phyloP scores from a whole-genome alignment of 2,329 filamentous ascomycete species.

The Periconia macrospinosa region DNA sequence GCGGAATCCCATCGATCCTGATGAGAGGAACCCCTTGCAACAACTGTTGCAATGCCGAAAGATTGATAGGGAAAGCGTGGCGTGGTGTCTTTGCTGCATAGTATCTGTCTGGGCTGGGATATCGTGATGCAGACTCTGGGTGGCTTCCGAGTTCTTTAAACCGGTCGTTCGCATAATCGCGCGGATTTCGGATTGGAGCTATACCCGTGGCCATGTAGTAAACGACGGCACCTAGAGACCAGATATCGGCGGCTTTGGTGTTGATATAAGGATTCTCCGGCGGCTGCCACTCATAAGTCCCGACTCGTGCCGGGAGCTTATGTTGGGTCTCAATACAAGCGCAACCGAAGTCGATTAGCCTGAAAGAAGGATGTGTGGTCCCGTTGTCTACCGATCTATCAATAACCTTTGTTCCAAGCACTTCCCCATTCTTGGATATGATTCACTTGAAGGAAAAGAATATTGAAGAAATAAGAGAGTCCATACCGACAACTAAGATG shows the following conservation, averaged over 20 bases:
- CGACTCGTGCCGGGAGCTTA: conserved; percentile 8
- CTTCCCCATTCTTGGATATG: no score
- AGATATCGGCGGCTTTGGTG: conserved; percentile 30
- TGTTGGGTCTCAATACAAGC: no score
- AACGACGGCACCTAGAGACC: conserved; percentile 35
- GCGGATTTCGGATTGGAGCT: conserved; percentile 14
- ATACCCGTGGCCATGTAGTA: conserved; percentile 29
- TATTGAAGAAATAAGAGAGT: no score
- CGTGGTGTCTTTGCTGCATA: conserved; percentile 21
- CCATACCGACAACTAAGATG: conserved; percentile 23
- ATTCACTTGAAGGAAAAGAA: no score
- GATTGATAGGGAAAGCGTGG: conserved; percentile 22
- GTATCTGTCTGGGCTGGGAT: conserved; percentile 10
- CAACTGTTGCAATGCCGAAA: conserved; percentile 16
- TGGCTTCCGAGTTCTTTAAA: neutral
- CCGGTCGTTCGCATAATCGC: neutral
- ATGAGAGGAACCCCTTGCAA: neutral
- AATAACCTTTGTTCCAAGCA: no score
- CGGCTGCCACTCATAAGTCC: conserved; percentile 30
- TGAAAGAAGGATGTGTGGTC: conserved; percentile 28
- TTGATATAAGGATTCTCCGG: conserved; percentile 34
- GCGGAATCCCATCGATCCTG: neutral
- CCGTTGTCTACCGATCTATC: no score
- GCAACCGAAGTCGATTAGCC: conserved; percentile 30
- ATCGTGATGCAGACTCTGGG: conserved; percentile 4